Percentiles rank a stretch among this genome's conserved stretches.
phyloP scores from a whole-genome alignment of 78 protist genomes.

The Protostelium mycophagum region DNA sequence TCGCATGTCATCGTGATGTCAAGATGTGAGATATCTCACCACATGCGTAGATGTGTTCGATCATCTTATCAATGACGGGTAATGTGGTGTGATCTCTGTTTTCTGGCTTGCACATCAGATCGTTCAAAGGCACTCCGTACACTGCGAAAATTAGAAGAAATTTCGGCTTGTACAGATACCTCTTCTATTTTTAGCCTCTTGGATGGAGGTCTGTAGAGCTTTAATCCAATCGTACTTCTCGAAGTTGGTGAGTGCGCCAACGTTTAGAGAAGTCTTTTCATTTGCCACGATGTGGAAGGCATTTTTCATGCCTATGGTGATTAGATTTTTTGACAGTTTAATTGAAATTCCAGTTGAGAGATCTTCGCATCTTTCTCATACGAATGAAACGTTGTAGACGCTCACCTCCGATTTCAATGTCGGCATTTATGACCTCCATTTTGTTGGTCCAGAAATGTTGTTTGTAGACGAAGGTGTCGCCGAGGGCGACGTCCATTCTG shows the following conservation, averaged over 20 bases:
- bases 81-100: neutral
- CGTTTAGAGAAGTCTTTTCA: neutral
- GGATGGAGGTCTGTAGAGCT: neutral
- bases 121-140: neutral
- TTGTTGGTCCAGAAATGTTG: neutral
- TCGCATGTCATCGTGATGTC: no score
- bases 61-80: neutral
- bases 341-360: no score
- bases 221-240: neutral
- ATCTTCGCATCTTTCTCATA: neutral
- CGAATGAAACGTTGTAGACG: neutral
- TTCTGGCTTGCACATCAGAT: neutral
- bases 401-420: neutral
- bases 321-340: no score
- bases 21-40: neutral
- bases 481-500: neutral
- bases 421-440: neutral
- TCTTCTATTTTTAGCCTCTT: neutral
- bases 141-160: neutral
- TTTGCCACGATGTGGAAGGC: neutral
- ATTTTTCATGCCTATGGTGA: neutral
- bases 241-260: neutral
- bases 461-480: neutral
- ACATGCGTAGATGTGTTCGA: neutral
- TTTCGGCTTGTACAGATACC: neutral